These are phyloP conservation scores for Umbelopsis sp. DNA, from an alignment of 371 early-diverging fungal genomes.

Conservation along the genomic window DNA sequence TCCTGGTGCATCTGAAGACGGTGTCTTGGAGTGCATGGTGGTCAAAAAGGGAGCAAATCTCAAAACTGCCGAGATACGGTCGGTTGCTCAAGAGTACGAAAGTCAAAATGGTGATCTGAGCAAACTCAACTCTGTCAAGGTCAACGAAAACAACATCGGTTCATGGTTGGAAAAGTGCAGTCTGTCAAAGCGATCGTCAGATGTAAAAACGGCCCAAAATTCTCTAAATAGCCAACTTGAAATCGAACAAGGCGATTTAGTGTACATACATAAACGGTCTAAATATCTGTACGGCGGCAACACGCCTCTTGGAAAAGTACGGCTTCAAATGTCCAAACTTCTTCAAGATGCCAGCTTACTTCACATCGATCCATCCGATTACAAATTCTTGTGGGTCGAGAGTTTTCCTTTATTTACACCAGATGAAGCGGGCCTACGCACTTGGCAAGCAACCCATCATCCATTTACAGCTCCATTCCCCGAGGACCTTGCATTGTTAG, in stretches of 20 bases:
- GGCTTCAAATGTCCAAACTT: conserved; percentile 60
- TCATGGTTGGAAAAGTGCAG: conserved; percentile 59
- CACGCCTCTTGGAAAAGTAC: conserved; percentile 77
- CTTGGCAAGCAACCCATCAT: conserved; percentile 82
- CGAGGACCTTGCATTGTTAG: conserved; percentile 67
- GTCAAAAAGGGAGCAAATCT: conserved; percentile 44
- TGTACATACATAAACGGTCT: conserved; percentile 63
- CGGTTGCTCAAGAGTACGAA: conserved; percentile 29
- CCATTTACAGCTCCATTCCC: conserved; percentile 89
- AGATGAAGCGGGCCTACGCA: conserved; percentile 49
- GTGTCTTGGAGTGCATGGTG: conserved; percentile 47
- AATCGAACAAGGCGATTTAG: conserved; percentile 60
- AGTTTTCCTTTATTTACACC: conserved; percentile 89
- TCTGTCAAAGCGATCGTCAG: conserved; percentile 35
- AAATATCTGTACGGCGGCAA: conserved; percentile 69
- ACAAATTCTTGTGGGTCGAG: conserved; percentile 87
- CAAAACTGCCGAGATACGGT: conserved; percentile 42
- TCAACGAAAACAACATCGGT: conserved; percentile 56
- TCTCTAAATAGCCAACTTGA: conserved; percentile 37
- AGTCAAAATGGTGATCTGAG: conserved; percentile 7
- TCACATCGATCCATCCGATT: conserved; percentile 46
- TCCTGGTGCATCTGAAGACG: conserved; percentile 22
- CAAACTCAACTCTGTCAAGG: conserved; percentile 55
- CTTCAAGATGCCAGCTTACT: conserved; percentile 64
- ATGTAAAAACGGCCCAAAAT: conserved; percentile 22